Conservation (phyloP, 805 yeast species). For the Candida alai region DNA sequence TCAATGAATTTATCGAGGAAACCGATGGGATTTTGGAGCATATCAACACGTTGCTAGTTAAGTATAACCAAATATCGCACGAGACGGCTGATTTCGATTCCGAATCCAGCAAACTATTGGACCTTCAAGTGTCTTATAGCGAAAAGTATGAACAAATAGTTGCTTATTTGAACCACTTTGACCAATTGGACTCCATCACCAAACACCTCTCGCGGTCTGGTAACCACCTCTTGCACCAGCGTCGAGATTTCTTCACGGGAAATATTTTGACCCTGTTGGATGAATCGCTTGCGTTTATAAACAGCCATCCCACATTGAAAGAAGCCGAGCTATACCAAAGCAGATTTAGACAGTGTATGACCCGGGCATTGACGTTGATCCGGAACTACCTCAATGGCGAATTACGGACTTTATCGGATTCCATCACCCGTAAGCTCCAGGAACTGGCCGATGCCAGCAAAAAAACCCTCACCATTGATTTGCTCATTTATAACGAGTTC, state of each 20-base stretch:
- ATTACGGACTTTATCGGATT: slow-evolving; percentile 29
- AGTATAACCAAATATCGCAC: slow-evolving; percentile 54
- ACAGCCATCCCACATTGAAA: slow-evolving; percentile 42
- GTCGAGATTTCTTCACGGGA: slow-evolving; percentile 39
- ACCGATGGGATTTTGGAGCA: slow-evolving; percentile 43
- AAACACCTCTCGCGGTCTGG: slow-evolving; percentile 64
- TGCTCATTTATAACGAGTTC: slow-evolving; percentile 65
- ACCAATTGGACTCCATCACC: slow-evolving; percentile 66
- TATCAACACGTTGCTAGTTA: slow-evolving; percentile 45
- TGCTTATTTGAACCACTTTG: slow-evolving; percentile 55
- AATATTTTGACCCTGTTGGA: slow-evolving; percentile 56
- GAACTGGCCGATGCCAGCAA: slow-evolving; percentile 3
- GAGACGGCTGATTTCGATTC: slow-evolving; percentile 64
- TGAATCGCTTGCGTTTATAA: slow-evolving; percentile 53
- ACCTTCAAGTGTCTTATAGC: slow-evolving; percentile 41
- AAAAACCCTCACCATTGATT: slow-evolving; percentile 47
- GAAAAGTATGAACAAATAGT: slow-evolving; percentile 43
- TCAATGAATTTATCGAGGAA: slow-evolving; percentile 37
- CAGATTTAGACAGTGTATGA: slow-evolving; percentile 78
- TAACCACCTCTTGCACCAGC: slow-evolving; percentile 56
- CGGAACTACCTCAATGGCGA: slow-evolving; percentile 58
- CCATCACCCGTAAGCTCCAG: slow-evolving; percentile 16
- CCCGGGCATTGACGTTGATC: slow-evolving; percentile 72
- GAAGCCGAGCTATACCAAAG: slow-evolving; percentile 67
- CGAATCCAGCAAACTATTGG: slow-evolving; percentile 49